These are phyloP conservation scores for Juncus inflexus DNA, from an alignment of 176 grass and related monocot species.

Conservation along the genomic window DNA sequence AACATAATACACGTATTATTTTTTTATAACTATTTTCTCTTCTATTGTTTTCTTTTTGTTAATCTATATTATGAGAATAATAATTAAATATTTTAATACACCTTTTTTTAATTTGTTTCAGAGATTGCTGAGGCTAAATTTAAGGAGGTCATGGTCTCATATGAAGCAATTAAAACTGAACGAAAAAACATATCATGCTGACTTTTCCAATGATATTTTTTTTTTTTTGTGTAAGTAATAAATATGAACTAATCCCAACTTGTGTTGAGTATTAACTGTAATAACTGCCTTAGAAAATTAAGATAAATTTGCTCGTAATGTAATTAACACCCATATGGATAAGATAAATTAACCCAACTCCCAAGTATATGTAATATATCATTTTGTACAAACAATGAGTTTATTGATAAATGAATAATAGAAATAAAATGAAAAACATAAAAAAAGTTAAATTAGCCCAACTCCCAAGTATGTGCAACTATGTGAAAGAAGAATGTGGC, in stretches of 20 bases:
- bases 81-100: slow-evolving; percentile 8
- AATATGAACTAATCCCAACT: not conserved
- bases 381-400: too few species aligned
- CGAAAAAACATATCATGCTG: slow-evolving; percentile 44
- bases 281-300: too few species aligned
- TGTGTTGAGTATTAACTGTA: too few species aligned
- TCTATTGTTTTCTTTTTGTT: not conserved
- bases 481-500: too few species aligned
- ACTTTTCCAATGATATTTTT: slow-evolving; percentile 6
- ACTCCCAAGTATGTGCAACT: too few species aligned
- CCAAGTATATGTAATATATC: too few species aligned
- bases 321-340: too few species aligned
- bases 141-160: slow-evolving; percentile 77
- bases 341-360: too few species aligned
- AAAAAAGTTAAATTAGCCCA: too few species aligned
- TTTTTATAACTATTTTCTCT: not conserved
- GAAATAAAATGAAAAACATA: too few species aligned
- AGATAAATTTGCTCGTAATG: too few species aligned
- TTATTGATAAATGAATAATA: too few species aligned
- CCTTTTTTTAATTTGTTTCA: slow-evolving; percentile 21
- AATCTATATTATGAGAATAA: slow-evolving; percentile 7
- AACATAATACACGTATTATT: slow-evolving; percentile 56
- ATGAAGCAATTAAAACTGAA: slow-evolving; percentile 78
- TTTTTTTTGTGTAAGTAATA: not conserved
- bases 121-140: slow-evolving; percentile 74